Conservation (phyloP, 2,329 filamentous ascomycete species). For the Hymenoscyphus salicellus region DNA sequence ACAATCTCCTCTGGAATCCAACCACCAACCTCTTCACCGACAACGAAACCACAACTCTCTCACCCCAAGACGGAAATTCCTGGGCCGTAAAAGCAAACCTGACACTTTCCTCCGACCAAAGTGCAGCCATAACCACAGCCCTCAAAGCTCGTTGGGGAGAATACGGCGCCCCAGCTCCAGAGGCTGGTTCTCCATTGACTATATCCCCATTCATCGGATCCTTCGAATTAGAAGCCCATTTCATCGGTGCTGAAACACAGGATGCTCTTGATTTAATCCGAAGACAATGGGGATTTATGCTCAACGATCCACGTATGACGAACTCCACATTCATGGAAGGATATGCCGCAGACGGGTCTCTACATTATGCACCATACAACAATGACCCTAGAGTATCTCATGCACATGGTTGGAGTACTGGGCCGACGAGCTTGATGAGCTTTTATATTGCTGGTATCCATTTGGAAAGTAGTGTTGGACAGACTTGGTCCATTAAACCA, state of each 20-base stretch:
- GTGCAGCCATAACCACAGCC: slow-evolving; percentile 38
- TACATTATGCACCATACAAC: slow-evolving; percentile 38
- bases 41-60: slow-evolving; percentile 53
- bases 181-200: slow-evolving; percentile 43
- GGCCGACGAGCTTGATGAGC: slow-evolving; percentile 32
- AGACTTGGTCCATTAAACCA: slow-evolving; percentile 34
- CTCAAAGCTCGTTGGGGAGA: slow-evolving; percentile 33
- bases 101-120: slow-evolving; percentile 32
- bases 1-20: slow-evolving; percentile 34
- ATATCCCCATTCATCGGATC: slow-evolving; percentile 47
- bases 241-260: slow-evolving; percentile 44
- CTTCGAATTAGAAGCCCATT: slow-evolving; percentile 47
- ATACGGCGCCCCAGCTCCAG: slow-evolving; percentile 46
- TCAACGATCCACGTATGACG: slow-evolving; percentile 42
- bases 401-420: slow-evolving; percentile 38
- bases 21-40: slow-evolving; percentile 46
- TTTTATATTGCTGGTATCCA: slow-evolving; percentile 33
- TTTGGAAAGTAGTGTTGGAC: slow-evolving; percentile 25
- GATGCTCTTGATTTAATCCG: slow-evolving; percentile 54
- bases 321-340: slow-evolving; percentile 40
- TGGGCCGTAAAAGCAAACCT: slow-evolving; percentile 43
- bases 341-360: slow-evolving; percentile 35
- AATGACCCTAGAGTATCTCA: slow-evolving; percentile 37
- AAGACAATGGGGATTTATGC: slow-evolving; percentile 57
- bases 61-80: slow-evolving; percentile 58